Base-by-base conservation (phyloP, 495 filamentous ascomycete genomes). In the Hypoxylon trugodes region DNA sequence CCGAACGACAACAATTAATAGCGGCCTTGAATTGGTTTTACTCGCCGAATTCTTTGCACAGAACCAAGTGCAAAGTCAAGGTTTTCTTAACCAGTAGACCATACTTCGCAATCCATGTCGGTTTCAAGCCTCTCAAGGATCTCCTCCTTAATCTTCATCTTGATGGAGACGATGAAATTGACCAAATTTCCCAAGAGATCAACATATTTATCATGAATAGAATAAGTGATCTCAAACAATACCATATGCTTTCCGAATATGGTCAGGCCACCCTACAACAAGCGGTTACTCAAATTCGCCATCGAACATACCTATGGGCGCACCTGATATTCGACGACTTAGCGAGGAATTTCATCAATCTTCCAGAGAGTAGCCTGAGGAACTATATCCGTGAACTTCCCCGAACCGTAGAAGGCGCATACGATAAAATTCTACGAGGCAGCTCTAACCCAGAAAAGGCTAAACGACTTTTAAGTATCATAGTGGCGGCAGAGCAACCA, bases 51-150 rank as follows among this genome's bases (percentile, higher is more conserved):
- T n/a, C 3, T 12, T 48, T 38, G 2, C 28, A 26, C 25, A 62
- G 45, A 1, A 42, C 6, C 9, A 4, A 30, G 13, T 24, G 32
- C 4, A 61, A 69, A 19, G 25, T 83, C 8, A 82, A 81, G 53
- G 78, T 83, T 49, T 66, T 84, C 21, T 36, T 82, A 1, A 85
- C 82, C 0, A 80, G 80, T 64, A 77, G 83, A 1, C 83, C 79
- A 0, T 81, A 79, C 46, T 16, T 35, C 1, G 19, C 74, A n/a
- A 82, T 85, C 26, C 61, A 71, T 28, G 35, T 47, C 0, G 43
- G 57, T 2, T 80, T 84, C 35, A 62, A 55, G 1, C 2, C 6
- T 15, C 61, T 69, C 0, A 15, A 71, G 9, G 57, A 64, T 0
- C 33, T 38, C 0, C 42, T 69, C 2, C 75, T 77, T 1, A 59